Base-by-base conservation (phyloP, 2,329 filamentous ascomycete genomes). In the Leptoxyphium fumago region DNA sequence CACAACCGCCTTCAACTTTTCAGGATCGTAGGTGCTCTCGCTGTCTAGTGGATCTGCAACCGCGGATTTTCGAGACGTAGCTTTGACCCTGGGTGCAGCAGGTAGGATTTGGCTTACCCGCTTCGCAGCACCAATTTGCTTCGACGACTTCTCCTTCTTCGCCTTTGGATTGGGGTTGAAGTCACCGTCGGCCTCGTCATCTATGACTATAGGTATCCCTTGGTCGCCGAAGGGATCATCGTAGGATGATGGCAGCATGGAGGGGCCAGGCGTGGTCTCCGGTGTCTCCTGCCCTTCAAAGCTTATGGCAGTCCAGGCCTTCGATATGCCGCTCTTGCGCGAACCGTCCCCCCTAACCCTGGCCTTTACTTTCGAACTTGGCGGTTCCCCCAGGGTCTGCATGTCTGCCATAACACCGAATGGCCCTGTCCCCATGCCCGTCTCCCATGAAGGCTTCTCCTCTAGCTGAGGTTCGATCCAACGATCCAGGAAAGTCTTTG, bases 371-470 rank as follows among this genome's bases (percentile, higher is more conserved):
- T 77, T 73, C 40, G 72, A 64, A 17, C 71, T 72, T 10, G 87
- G 87, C 52, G 79, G 70, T 44, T 78, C 73, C 36, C 87, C 87
- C 45, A 94, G 67, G 21, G 87, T 80, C 43, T 79, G 80, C 87
- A 94, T 94, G 55, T 80, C 80, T 62, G 84, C 80, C 46, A 93
- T 69, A 14, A 93, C 83, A 50, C 84, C 84, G 61, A 78, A 77
- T 41, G 81, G 73, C 55, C 81, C 70, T 52, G 32, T 36, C 13
- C 32, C 32, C 32, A 36, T 13, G 15, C 32, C 32, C 3, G 32
- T 36, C 67, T 84, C 78, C 59, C 81, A 94, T 59, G 82, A 89
- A 10, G 87, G 71, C 40, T 67, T 67, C 40, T 71, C 69, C 46
- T 72, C 69, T 40, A 74, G 55, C 32, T 69, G 61, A 41, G 78